These are phyloP conservation scores for Naganishia randhawae DNA, from an alignment of 768 basidiomycete species.

Conservation along the genomic window DNA sequence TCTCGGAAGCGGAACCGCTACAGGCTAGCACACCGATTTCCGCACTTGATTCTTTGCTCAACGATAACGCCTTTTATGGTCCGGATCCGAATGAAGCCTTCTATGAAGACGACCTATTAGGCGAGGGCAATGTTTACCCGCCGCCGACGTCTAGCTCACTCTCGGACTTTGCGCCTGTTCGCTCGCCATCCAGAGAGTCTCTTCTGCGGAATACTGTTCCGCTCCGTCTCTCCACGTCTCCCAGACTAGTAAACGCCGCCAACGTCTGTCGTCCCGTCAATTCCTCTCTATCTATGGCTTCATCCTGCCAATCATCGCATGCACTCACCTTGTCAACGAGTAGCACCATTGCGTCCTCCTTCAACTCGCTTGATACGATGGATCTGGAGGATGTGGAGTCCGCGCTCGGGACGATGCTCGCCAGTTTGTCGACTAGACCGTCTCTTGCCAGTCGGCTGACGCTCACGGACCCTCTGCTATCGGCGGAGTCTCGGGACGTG, in stretches of 20 bases:
- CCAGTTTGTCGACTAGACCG: conserved; percentile 11
- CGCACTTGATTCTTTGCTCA: not conserved
- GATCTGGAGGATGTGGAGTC: conserved; percentile 20
- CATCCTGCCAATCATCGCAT: conserved; percentile 13
- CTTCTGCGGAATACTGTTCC: conserved; percentile 3
- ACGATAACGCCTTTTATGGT: not conserved
- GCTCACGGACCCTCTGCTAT: not conserved
- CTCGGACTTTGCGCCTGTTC: not conserved
- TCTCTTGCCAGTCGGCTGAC: conserved; percentile 9
- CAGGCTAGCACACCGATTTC: not conserved
- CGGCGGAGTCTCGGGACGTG: too few species aligned
- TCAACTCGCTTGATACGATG: conserved; percentile 1
- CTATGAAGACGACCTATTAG: not conserved
- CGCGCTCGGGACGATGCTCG: conserved; percentile 12
- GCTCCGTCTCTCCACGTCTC: conserved; percentile 2
- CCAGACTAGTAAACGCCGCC: conserved; percentile 1
- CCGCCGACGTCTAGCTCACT: not conserved
- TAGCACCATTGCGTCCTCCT: conserved; percentile 14
- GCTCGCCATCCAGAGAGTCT: conserved; percentile 5
- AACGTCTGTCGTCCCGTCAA: conserved; percentile 9
- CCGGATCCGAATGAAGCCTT: not conserved
- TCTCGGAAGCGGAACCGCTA: not conserved
- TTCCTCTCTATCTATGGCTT: conserved; percentile 1
- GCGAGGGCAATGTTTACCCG: not conserved
- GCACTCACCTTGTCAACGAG: conserved; percentile 5